Base-by-base conservation (phyloP, 352 stramenopile species). In the Globisporangium apiculatum region DNA sequence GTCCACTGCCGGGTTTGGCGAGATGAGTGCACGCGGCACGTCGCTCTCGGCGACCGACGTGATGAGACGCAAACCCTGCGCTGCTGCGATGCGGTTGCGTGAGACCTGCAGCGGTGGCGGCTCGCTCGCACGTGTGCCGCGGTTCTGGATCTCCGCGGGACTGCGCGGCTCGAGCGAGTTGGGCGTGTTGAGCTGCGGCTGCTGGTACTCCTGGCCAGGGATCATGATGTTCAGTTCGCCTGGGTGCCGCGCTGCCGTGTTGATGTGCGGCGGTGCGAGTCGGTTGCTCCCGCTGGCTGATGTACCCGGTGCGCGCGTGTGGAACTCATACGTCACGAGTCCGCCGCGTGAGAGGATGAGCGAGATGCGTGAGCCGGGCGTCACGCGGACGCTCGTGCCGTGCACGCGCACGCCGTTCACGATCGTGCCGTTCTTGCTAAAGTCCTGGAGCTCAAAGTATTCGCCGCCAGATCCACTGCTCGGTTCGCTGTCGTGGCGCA, bases 341-440 rank as follows among this genome's bases (percentile, higher is more conserved):
- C 86, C 86, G 38, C 86, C 86, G 54, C 83, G 74, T 0, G 86
- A 95, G 1, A 95, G 60, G 31, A 95, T 95, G 3, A 95, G 72
- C 0, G 86, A 94, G 50, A 95, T 92, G 4, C 86, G 75, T 17
- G 86, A 86, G 2, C 86, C 84, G 1, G 83, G 66, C 0, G 72
- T 80, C 9, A 95, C 71, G 3, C 76, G 77, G 38, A 90, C 73
- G 48, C 73, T 91, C 0, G 83, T 87, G 40, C 84, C 84, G 57
- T 95, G 86, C 10, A 95, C 75, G 5, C 86, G 75, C 8, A 94
- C 83, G n/a, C 86, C 86, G 48, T 95, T 92, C 1, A 95, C 86
- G 31, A 95, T 94, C 0, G 83, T 95, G 2, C 86, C 86, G 48
- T 95, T 95, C 61, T 95, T 95, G 60, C 83, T 94, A 53, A 94